Evolutionary conservation across 2,329 filamentous ascomycete genomes (phyloP).

Genomic region (Trichoderma sp.): DNA sequence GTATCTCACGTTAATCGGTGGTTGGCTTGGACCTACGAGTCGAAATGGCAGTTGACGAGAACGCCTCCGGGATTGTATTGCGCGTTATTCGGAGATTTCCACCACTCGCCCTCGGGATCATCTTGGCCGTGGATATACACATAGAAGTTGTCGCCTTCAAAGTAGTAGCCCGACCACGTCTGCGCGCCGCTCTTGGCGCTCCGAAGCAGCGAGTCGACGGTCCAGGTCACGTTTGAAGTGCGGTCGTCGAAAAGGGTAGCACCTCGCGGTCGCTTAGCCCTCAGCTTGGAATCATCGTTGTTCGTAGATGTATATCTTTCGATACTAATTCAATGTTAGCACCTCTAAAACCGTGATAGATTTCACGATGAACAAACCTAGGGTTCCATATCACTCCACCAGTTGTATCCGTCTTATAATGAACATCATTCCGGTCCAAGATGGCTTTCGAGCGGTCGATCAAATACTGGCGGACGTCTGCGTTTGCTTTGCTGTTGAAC

Average conservation of each 20-base stretch:
- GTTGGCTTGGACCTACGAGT: conserved; percentile 56
- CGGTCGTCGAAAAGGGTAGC: conserved; percentile 79
- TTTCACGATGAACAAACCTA: conserved; percentile 30
- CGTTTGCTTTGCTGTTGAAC: conserved; percentile 84
- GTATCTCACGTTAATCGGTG: not conserved
- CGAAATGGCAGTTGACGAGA: conserved; percentile 93
- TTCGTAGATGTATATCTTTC: not conserved
- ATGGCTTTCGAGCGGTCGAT: conserved; percentile 72
- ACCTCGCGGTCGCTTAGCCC: conserved; percentile 30
- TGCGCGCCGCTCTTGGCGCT: conserved; percentile 31
- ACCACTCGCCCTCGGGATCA: conserved; percentile 75
- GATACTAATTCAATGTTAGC: not conserved
- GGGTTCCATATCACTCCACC: conserved; percentile 40
- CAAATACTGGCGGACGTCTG: conserved; percentile 76
- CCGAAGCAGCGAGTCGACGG: conserved; percentile 34
- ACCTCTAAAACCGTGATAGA: not conserved
- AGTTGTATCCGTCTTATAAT: conserved; percentile 48
- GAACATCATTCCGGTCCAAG: conserved; percentile 61
- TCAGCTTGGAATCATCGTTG: not conserved
- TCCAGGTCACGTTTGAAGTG: conserved; percentile 74
- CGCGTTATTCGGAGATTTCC: conserved; percentile 53
- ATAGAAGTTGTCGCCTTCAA: conserved; percentile 90
- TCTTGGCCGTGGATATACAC: conserved; percentile 85
- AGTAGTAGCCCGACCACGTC: conserved; percentile 66
- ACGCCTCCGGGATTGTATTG: conserved; percentile 71